Base-by-base conservation (phyloP, 2,329 filamentous ascomycete genomes). In the Aspergillus sp. region DNA sequence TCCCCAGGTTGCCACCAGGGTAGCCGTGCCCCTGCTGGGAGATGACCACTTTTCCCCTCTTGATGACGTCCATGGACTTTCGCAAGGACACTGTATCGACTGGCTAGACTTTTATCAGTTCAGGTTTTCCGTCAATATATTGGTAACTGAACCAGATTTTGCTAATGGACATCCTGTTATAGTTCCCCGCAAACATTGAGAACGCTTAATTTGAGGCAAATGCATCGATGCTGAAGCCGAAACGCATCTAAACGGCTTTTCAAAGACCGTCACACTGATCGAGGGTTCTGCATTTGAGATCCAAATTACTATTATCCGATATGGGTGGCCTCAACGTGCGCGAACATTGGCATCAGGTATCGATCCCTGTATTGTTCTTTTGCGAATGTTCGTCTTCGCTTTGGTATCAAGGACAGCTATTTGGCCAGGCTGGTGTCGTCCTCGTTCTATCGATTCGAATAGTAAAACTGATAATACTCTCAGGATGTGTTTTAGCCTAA, bases 1-100 rank as follows among this genome's bases (percentile, higher is more conserved):
- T 62, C 46, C 57, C 48, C 54, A 60, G 53, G 58, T 54, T 64
- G 47, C 52, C 56, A 50, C 56, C 46, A 51, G 58, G 49, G 15
- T n/a, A n/a, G 15, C 45, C 27, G 12, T 6, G 52, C 60, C 56
- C 57, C 57, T 62, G 53, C 55, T 57, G 47, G 49, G 50, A 55
- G 23, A 41, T 25, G 35, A 56, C 57, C 48, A 11, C 25, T 23
- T 8, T 52, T 45, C 23, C 46, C 51, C 50, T 57, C 57, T 58
- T 55, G n/a, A 44, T 39, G 45, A 56, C 39, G 48, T 46, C 55
- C 56, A 52, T 57, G 56, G 56, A 47, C 37, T 47, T 43, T 40
- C 51, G 50, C 33, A 23, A 43, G 44, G 15, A 9, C 15, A 37
- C 6, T 37, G 35, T 37, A 37, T 37, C 35, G 35, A 37, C 35